Conservation (phyloP, 345 rosid genomes). For the Erucastrum elatum region DNA sequence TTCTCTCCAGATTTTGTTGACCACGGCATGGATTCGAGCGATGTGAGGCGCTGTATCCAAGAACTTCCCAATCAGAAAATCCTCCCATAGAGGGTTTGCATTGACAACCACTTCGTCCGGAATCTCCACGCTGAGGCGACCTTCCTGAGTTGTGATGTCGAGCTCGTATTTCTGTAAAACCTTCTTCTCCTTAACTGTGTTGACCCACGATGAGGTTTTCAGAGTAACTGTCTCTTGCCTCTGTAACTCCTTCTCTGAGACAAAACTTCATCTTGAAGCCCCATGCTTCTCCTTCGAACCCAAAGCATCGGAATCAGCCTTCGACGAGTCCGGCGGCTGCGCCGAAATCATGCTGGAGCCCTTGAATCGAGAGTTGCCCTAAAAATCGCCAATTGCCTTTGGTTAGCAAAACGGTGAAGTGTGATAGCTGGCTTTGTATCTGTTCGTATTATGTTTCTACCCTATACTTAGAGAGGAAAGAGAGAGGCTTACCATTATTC, state of each 20-base stretch:
- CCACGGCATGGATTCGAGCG: not conserved
- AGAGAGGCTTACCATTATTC: no score
- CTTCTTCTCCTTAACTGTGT: no score
- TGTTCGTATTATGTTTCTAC: no score
- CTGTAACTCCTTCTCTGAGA: no score
- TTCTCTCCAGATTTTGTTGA: not conserved
- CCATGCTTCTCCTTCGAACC: not conserved
- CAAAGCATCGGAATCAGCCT: not conserved
- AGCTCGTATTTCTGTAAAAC: no score
- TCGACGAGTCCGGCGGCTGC: not conserved
- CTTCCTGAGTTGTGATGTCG: no score
- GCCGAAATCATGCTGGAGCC: not conserved
- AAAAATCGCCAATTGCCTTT: not conserved
- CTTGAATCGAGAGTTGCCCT: not conserved
- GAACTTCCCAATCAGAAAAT: not conserved
- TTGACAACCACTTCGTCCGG: not conserved
- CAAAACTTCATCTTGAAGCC: no score
- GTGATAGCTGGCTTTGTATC: no score
- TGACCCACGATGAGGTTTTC: no score
- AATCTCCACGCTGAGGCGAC: not conserved
- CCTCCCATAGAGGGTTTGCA: not conserved
- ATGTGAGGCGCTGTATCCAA: not conserved
- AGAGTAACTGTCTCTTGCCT: no score
- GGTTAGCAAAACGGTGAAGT: no score
- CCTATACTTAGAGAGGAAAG: no score